Conservation (phyloP, 352 stramenopile genomes). For the Globisporangium canariense region DNA sequence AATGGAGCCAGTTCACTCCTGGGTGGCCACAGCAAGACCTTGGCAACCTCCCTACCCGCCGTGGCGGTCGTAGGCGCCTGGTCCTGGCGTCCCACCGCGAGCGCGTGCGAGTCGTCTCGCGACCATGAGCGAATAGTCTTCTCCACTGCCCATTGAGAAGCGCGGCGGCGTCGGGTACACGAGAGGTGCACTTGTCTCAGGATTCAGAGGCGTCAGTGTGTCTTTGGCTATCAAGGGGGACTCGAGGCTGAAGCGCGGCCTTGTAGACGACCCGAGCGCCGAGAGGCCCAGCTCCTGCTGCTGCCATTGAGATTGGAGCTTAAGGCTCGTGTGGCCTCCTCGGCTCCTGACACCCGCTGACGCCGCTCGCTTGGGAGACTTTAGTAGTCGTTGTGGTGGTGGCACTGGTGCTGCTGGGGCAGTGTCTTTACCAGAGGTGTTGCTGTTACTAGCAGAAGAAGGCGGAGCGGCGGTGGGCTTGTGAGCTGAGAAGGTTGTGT, state of each 20-base stretch:
- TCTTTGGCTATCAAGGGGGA: background rate
- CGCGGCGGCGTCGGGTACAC: slow-evolving; percentile 20
- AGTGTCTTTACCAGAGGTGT: background rate
- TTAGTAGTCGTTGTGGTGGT: background rate
- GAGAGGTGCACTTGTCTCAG: slow-evolving; percentile 21
- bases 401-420: background rate
- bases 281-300: background rate
- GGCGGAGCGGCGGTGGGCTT: background rate
- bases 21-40: too few species aligned
- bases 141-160: slow-evolving; percentile 24
- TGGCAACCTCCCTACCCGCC: slow-evolving; percentile 18
- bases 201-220: slow-evolving; percentile 18
- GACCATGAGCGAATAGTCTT: slow-evolving; percentile 39
- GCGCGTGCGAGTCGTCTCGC: slow-evolving; percentile 24
- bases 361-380: background rate
- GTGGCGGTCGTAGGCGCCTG: slow-evolving; percentile 36
- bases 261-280: slow-evolving; percentile 32
- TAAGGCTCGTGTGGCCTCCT: background rate
- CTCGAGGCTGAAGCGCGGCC: slow-evolving; percentile 25
- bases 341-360: slow-evolving; percentile 2
- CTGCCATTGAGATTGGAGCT: background rate
- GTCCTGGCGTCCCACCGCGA: slow-evolving; percentile 24
- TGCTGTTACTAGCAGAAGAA: background rate
- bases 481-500: slow-evolving; percentile 8
- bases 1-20: too few species aligned